These are phyloP conservation scores for Pseudoneurospora amorphoporcata DNA, from an alignment of 495 filamentous ascomycete species.

Conservation along the genomic window DNA sequence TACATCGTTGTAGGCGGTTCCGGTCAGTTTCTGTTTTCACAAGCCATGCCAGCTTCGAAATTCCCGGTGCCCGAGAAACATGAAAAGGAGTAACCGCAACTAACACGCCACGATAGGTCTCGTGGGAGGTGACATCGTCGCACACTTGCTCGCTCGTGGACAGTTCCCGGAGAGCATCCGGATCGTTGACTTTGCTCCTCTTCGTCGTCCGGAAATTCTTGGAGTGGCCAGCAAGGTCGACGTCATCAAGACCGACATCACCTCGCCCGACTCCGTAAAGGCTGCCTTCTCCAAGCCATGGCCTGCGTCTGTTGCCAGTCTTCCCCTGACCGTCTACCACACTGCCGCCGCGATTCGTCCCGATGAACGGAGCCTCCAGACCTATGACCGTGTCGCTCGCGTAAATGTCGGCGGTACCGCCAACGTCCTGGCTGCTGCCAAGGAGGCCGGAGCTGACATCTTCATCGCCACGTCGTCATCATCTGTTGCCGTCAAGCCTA, in stretches of 20 bases:
- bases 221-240: conserved; percentile 28
- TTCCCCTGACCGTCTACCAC: conserved; percentile 49
- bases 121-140: conserved; percentile 46
- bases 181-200: conserved; percentile 40
- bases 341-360: conserved; percentile 44
- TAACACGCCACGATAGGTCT: conserved; percentile 28
- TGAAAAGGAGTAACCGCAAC: not conserved
- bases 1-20: conserved; percentile 51
- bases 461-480: conserved; percentile 52
- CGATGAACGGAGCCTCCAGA: conserved; percentile 34
- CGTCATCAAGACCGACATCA: conserved; percentile 44
- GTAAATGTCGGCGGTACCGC: conserved; percentile 51
- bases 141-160: conserved; percentile 44
- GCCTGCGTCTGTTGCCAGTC: conserved; percentile 30
- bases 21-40: conserved; percentile 22
- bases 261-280: conserved; percentile 31
- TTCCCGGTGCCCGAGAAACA: not conserved
- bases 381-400: conserved; percentile 36
- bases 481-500: conserved; percentile 34
- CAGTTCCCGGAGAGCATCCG: conserved; percentile 44
- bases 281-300: conserved; percentile 43
- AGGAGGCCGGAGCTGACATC: conserved; percentile 36
- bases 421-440: conserved; percentile 45
- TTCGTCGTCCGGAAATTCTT: conserved; percentile 30
- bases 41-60: not conserved